Base-by-base conservation (phyloP, 2,329 filamentous ascomycete species). In the Aspergillus fijiensis region DNA sequence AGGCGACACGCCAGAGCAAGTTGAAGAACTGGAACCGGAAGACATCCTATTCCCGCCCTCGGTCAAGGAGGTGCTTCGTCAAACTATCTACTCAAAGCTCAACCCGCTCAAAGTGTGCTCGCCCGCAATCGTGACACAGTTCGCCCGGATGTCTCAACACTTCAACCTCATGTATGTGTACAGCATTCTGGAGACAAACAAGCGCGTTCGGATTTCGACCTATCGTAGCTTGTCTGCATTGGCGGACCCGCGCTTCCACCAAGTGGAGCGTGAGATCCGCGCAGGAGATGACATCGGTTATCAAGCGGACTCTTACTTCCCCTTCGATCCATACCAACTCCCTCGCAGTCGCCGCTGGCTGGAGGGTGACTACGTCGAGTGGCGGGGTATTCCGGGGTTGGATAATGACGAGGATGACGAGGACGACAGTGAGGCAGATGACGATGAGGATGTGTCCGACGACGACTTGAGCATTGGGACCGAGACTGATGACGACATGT, bases 41-140 rank as follows among this genome's bases (percentile, higher is more conserved):
- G 90, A 96, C 59, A 86, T 96, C 48, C 83, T 85, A 47, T 98
- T 95, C 89, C 85, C 89, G 55, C 83, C 87, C 9, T 85, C 85
- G 25, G 85, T 95, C 62, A 90, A 90, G 69, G 87, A 92, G 55
- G 85, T 87, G 25, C 81, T 98, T 52, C 85, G 86, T 52, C 85
- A 85, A 47, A 91, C 93, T 70, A 91, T 98, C 68, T 90, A 92
- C 76, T 93, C 90, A 57, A 89, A 88, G 66, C 88, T 99, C 68
- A 99, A 99, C 74, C 95, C 95, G 0, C 86, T 99, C 56, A 96
- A 96, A 74, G 90, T 99, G 65, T 96, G 93, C 81, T 91, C 93
- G 2, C 91, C 92, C 0, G 85, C 86, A 9, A 97, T 99, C 62
- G 94, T 98, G 27, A 84, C 89, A 52, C 91, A 98, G 70, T 99